Evolutionary conservation across 2,329 filamentous ascomycete species (phyloP).

Genomic region (Fusarium sp.): DNA sequence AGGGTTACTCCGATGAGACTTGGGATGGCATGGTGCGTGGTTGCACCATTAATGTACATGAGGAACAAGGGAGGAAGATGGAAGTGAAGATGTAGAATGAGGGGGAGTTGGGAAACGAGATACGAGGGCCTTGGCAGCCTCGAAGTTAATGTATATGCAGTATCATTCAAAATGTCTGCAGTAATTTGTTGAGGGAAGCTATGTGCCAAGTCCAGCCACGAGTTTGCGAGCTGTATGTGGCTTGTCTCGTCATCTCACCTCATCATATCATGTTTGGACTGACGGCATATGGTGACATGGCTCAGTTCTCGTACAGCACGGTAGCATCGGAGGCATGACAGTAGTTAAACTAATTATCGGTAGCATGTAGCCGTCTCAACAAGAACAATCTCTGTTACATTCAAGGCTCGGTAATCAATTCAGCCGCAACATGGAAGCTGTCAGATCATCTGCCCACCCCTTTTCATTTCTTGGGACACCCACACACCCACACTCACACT

Average conservation of each 20-base stretch:
- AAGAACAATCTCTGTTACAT: constrained; percentile 12
- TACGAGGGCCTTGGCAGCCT: constrained; percentile 28
- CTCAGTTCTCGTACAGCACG: not conserved
- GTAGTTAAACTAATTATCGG: constrained; percentile 7
- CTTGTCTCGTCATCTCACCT: constrained; percentile 16
- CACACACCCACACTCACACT: not conserved
- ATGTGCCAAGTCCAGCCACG: constrained; percentile 5
- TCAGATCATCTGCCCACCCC: constrained; percentile 7
- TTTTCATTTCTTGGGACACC: not conserved
- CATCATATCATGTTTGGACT: constrained; percentile 23
- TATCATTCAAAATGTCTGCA: constrained; percentile 7
- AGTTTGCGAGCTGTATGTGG: constrained; percentile 16
- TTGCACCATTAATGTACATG: constrained; percentile 32
- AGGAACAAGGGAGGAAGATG: constrained; percentile 29
- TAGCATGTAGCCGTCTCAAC: not conserved
- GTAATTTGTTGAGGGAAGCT: constrained; percentile 15
- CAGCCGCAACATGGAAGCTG: constrained; percentile 24
- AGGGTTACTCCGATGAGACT: constrained; percentile 21
- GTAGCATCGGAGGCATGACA: constrained; percentile 26
- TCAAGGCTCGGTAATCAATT: constrained; percentile 23
- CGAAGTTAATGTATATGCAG: constrained; percentile 38
- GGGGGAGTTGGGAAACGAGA: constrained; percentile 21
- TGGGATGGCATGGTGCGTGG: constrained; percentile 35
- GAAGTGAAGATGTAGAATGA: constrained; percentile 11
- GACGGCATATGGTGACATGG: constrained; percentile 20